Conservation (phyloP, 441 rosid genomes). For the Raphanus hybrid region DNA sequence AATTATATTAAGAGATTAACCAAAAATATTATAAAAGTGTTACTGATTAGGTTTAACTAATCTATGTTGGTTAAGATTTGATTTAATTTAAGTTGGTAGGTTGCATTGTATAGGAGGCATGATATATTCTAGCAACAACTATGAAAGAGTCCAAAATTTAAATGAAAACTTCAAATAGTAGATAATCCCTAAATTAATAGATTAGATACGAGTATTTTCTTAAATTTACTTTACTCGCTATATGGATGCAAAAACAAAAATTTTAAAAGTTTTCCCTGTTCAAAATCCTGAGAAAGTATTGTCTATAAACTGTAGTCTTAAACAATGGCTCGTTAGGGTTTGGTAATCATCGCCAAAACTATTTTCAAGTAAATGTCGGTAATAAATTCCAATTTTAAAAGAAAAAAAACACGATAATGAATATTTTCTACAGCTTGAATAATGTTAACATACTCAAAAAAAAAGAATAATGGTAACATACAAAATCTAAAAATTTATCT, state of each 20-base stretch:
- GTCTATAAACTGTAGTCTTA: neutral
- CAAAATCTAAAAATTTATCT: slow-evolving; percentile 18
- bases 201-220: too few relatives aligned
- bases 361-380: neutral
- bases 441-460: neutral
- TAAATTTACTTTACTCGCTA: neutral
- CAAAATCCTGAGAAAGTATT: neutral
- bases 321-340: neutral
- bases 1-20: too few relatives aligned
- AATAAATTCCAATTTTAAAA: neutral
- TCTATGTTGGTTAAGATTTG: too few relatives aligned
- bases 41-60: too few relatives aligned
- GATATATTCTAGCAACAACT: too few relatives aligned
- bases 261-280: neutral
- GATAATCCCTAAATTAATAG: too few relatives aligned
- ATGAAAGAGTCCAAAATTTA: too few relatives aligned
- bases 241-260: neutral
- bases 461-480: neutral
- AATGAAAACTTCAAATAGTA: too few relatives aligned
- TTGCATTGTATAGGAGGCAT: too few relatives aligned
- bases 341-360: neutral
- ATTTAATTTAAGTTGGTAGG: too few relatives aligned
- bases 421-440: neutral
- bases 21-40: too few relatives aligned
- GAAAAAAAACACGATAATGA: neutral